Percentiles rank a stretch among this genome's conserved stretches.
These are phyloP conservation scores for Botrytis galanthina DNA, from an alignment of 2,329 filamentous ascomycete genomes.

Conservation along the genomic window DNA sequence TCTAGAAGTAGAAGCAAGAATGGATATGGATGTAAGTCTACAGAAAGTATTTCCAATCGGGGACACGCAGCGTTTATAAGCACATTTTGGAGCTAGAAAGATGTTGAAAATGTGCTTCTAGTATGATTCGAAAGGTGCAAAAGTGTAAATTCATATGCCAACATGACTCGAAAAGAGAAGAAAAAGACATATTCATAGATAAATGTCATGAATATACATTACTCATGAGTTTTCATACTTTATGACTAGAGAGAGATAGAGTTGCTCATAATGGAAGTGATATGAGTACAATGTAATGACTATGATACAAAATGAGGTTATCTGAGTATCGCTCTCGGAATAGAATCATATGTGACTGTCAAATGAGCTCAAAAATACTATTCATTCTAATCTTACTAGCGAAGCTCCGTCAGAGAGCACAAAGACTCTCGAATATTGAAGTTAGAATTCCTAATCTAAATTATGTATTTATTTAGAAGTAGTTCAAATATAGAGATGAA, in stretches of 20 bases:
- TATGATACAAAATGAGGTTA: not conserved
- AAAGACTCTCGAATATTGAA: not conserved
- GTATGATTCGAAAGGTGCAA: not conserved
- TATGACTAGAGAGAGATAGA: not conserved
- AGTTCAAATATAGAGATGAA: not conserved
- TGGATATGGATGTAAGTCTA: not conserved
- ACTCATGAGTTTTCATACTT: not conserved
- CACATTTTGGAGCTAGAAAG: not conserved
- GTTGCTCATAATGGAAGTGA: not conserved
- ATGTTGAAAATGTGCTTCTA: not conserved
- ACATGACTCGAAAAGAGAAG: not conserved
- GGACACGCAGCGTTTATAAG: not conserved
- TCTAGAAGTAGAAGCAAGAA: not conserved
- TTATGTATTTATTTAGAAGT: not conserved
- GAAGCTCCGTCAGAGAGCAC: not conserved
- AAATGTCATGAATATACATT: not conserved
- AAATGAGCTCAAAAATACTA: not conserved
- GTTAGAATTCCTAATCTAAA: not conserved
- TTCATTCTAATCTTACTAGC: not conserved
- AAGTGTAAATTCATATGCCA: not conserved
- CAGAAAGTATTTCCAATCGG: fast-evolving
- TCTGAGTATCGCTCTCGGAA: not conserved
- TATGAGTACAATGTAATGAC: not conserved
- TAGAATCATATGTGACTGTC: not conserved
- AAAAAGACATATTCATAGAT: not conserved